Conservation (phyloP, 2,329 filamentous ascomycete species). For the Neurospora crassa region DNA sequence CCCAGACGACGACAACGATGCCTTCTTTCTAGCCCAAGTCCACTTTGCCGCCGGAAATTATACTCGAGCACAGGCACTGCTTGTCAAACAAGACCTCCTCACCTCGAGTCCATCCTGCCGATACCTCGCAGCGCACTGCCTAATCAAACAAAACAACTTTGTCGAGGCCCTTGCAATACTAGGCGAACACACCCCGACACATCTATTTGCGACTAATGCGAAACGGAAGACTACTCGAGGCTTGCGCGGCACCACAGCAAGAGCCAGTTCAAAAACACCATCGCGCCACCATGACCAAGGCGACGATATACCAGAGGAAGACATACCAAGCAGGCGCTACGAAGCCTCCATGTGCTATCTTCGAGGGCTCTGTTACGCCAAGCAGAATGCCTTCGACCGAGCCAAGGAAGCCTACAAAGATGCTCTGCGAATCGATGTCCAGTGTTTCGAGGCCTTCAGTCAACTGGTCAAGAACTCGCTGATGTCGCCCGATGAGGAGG, state of each 20-base stretch:
- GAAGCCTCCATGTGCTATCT: conserved; percentile 98
- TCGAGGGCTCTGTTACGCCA: conserved; percentile 86
- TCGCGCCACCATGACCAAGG: conserved; percentile 21
- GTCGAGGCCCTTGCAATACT: conserved; percentile 81
- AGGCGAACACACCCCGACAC: conserved; percentile 87
- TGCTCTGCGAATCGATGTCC: conserved; percentile 90
- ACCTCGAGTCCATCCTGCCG: conserved; percentile 74
- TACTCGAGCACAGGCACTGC: conserved; percentile 77
- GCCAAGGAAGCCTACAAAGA: conserved; percentile 99
- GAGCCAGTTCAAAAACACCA: conserved; percentile 20
- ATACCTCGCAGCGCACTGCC: conserved; percentile 88
- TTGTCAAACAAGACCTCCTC: conserved; percentile 75
- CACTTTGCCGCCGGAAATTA: conserved; percentile 96
- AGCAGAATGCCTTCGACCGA: conserved; percentile 93
- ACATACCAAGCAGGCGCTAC: conserved; percentile 68
- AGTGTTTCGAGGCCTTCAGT: conserved; percentile 97
- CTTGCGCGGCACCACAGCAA: conserved; percentile 6
- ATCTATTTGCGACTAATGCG: conserved; percentile 60
- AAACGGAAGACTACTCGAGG: conserved; percentile 57
- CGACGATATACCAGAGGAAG: conserved; percentile 43
- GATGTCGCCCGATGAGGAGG: conserved; percentile 81
- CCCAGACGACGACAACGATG: conserved; percentile 66
- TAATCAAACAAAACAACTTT: conserved; percentile 83
- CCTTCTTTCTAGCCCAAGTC: conserved; percentile 96
- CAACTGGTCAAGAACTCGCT: conserved; percentile 95